Base-by-base conservation (phyloP, 306 rosid genomes). In the Arachis stenosperma region DNA sequence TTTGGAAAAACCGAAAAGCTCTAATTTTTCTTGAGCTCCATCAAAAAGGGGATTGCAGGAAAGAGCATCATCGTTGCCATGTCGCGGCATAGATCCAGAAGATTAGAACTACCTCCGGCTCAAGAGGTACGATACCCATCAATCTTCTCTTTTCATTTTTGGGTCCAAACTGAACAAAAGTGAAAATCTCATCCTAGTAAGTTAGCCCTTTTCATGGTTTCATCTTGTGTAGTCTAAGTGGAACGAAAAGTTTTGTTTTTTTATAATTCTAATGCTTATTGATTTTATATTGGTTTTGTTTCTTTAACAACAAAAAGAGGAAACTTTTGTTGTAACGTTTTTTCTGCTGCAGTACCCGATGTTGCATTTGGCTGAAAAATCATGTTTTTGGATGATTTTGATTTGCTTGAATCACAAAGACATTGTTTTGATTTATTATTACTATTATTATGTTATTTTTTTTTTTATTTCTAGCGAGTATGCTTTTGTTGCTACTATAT, bases 101-200 rank as follows among this genome's bases (percentile, higher is more conserved):
- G 85, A 81, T 77, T 57, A 60, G 81, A 83, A 14, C 86, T 90
- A 15, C 98, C 98, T 74, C 97, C 97, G n/a, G 98, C 82, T 59
- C 86, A 78, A 70, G 89, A 87, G 98, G 98, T 89, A 78, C 47
- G 22, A 11, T 63, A 62, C 9, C 30, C 15, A 29, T 58, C 10
- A 30, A 61, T 64, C 57, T 73, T 57, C 4, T 47, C 11, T 75
- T 4, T n/a, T 37, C 15, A 13, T 57, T 13, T 61, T 71, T 15
- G 5, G 33, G 6, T 9, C 37, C 43, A 69, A 1, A 56, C 29
- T 4, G 6, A 15, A 10, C 11, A 44, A 66, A 39, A 51, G 27
- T 52, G 57, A 52, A 52, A n/a, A 13, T 52, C 29, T 52, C 57
- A 15, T 13, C n/a, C n/a, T 14, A 43, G 11, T 3, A 58, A 29